Evolutionary conservation across 768 basidiomycete species (phyloP).

Genomic region (Hygrophorus russula): DNA sequence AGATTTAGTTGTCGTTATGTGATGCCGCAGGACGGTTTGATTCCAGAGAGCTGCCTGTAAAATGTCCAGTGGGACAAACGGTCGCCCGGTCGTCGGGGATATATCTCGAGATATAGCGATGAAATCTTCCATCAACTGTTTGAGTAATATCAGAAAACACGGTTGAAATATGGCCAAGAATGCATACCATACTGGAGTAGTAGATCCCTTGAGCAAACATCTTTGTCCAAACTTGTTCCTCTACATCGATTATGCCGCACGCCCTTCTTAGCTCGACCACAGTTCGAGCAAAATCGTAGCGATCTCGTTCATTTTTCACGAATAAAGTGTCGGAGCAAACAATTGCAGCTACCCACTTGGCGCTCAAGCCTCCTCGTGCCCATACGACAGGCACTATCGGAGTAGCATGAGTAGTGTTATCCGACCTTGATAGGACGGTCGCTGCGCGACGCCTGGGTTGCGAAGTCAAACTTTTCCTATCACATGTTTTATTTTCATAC

Average conservation of each 20-base stretch:
- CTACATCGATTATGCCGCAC: constrained; percentile 39
- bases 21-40: constrained; percentile 54
- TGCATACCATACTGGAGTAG: constrained; percentile 74
- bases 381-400: constrained; percentile 46
- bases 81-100: constrained; percentile 56
- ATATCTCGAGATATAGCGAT: constrained; percentile 62
- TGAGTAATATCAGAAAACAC: constrained; percentile 3
- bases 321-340: constrained; percentile 75
- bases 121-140: constrained; percentile 45
- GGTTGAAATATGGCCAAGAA: neutral
- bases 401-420: neutral
- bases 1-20: constrained; percentile 38
- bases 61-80: constrained; percentile 56
- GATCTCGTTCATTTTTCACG: constrained; percentile 62
- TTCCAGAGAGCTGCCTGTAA: constrained; percentile 77
- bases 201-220: constrained; percentile 74
- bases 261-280: constrained; percentile 66
- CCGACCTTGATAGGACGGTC: too few relatives aligned
- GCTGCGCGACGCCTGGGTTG: too few relatives aligned
- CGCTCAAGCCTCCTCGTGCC: constrained; percentile 62
- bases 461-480: too few relatives aligned
- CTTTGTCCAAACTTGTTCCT: constrained; percentile 59
- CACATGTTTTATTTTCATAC: constrained; percentile 34
- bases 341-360: constrained; percentile 63
- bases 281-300: constrained; percentile 68